A percentile compares a stretch with the other conserved stretches of the same genome.
These are phyloP conservation scores for Talaromyces nanjingensis DNA, from an alignment of 495 filamentous ascomycete genomes.

Conservation along the genomic window DNA sequence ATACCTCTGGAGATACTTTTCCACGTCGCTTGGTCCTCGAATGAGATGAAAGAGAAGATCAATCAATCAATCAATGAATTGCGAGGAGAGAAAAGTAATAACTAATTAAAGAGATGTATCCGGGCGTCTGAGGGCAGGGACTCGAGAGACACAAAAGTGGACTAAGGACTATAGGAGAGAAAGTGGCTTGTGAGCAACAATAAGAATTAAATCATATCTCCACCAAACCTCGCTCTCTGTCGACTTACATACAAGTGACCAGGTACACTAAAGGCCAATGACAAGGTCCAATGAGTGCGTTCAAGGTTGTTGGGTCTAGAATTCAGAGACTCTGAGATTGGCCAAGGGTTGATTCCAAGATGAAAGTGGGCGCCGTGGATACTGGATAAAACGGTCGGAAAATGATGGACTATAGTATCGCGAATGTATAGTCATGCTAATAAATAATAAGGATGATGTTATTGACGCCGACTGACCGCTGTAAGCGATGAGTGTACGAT, in stretches of 20 bases:
- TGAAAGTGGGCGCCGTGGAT: constrained; percentile 3
- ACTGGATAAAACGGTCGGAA: not conserved
- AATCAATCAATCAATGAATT: not conserved
- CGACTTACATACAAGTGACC: not conserved
- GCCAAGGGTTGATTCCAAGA: not conserved
- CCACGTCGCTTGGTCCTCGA: not conserved
- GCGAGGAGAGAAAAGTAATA: not conserved
- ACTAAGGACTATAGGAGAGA: not conserved
- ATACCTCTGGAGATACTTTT: not conserved
- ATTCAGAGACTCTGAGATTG: not conserved
- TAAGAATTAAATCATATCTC: not conserved
- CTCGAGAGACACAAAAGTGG: not conserved
- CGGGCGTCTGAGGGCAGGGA: not conserved
- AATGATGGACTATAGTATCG: not conserved
- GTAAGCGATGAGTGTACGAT: not conserved
- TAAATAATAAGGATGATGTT: not conserved
- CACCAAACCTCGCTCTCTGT: not conserved
- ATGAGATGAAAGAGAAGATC: not conserved
- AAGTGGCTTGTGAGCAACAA: not conserved
- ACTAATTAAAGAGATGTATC: not conserved
- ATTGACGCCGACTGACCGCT: not conserved
- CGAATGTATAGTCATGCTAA: not conserved
- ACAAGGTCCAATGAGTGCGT: not conserved
- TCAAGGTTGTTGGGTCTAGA: not conserved
- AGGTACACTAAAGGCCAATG: not conserved